Conservation (phyloP, 805 yeast species). For the Nematodospora valgi region DNA sequence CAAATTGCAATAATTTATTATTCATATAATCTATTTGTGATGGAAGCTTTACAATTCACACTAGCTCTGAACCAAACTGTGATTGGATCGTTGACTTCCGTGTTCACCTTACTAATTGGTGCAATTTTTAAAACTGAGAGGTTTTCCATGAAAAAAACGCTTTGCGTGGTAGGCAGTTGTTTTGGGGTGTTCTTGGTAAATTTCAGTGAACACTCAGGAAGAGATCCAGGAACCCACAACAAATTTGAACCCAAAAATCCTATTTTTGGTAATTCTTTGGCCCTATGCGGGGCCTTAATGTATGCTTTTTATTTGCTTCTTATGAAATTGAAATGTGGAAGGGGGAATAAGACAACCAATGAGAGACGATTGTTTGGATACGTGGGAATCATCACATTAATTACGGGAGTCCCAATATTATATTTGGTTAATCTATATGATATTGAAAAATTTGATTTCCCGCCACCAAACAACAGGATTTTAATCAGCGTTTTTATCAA, state of each 20-base stretch:
- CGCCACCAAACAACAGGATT: slow-evolving; percentile 34
- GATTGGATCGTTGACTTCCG: slow-evolving; percentile 48
- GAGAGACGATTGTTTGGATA: slow-evolving; percentile 47
- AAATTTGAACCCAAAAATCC: slow-evolving; percentile 35
- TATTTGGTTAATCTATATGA: slow-evolving; percentile 31
- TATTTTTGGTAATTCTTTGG: slow-evolving; percentile 42
- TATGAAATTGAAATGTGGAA: slow-evolving; percentile 44
- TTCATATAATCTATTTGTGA: slow-evolving; percentile 36
- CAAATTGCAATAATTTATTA: slow-evolving; percentile 43
- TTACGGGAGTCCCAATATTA: slow-evolving; percentile 39
- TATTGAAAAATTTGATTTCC: slow-evolving; percentile 40
- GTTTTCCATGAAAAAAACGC: slow-evolving; percentile 37
- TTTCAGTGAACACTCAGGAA: slow-evolving; percentile 21
- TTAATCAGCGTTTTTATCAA: slow-evolving; percentile 33
- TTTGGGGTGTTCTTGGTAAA: slow-evolving; percentile 47
- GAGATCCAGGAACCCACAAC: slow-evolving; percentile 15
- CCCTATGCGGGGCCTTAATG: slow-evolving; percentile 43
- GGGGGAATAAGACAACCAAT: slow-evolving; percentile 39
- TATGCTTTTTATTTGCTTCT: slow-evolving; percentile 45
- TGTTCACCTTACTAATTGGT: slow-evolving; percentile 48
- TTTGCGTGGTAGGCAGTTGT: slow-evolving; percentile 44
- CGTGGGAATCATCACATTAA: slow-evolving; percentile 43
- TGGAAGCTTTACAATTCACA: slow-evolving; percentile 45
- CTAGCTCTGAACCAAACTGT: slow-evolving; percentile 53
- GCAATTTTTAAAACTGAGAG: slow-evolving; percentile 37